Conservation (phyloP, 495 filamentous ascomycete species). For the Lasiosphaeria hispida region DNA sequence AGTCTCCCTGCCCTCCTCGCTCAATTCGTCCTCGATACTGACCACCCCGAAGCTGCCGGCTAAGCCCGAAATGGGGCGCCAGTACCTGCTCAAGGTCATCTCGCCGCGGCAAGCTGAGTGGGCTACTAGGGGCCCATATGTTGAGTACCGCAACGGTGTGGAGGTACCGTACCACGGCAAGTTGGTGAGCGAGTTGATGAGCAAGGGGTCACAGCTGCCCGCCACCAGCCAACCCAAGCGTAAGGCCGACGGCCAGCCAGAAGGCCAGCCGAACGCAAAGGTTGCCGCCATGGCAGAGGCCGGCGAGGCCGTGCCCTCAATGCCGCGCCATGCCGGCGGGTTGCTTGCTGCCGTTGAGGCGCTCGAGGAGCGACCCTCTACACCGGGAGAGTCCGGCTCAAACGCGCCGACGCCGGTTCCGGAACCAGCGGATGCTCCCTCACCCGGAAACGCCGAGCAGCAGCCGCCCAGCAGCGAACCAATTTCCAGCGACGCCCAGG, state of each 20-base stretch:
- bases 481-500: constrained; percentile 21
- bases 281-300: constrained; percentile 26
- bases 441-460: constrained; percentile 16
- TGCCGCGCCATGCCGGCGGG: constrained; percentile 39
- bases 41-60: constrained; percentile 32
- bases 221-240: constrained; percentile 32
- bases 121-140: constrained; percentile 25
- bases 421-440: constrained; percentile 21
- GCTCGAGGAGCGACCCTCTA: constrained; percentile 30
- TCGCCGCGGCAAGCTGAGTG: constrained; percentile 29
- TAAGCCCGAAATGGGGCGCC: constrained; percentile 12
- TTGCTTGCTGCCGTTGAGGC: constrained; percentile 43
- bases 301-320: constrained; percentile 22
- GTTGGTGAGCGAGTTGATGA: constrained; percentile 26
- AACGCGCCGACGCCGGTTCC: constrained; percentile 38
- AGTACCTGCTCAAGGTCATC: constrained; percentile 35
- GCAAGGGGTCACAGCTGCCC: constrained; percentile 22
- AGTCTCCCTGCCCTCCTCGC: constrained; percentile 20
- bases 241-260: constrained; percentile 40
- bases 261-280: constrained; percentile 40
- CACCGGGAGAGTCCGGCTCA: constrained; percentile 34
- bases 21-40: not conserved
- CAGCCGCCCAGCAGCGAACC: constrained; percentile 17
- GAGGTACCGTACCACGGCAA: constrained; percentile 36
- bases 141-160: constrained; percentile 29